phyloP scores from a whole-genome alignment of 352 stramenopile genomes.

The Pythium folliculosum region DNA sequence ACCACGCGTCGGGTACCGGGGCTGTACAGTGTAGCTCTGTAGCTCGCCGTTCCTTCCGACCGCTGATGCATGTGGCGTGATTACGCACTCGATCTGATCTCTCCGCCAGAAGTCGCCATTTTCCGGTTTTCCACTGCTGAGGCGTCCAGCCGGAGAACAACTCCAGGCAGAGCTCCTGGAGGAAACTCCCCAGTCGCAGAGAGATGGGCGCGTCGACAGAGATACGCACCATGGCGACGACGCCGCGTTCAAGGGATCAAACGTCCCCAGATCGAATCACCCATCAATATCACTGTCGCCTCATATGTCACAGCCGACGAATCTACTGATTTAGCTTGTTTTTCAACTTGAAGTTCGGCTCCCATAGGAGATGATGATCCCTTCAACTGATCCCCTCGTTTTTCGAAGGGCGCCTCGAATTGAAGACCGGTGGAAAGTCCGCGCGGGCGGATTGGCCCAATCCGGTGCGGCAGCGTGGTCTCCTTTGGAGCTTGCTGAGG shows the following conservation, averaged over 20 bases:
- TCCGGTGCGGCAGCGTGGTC: not conserved
- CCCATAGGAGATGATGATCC: not conserved
- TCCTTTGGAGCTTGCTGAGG: not conserved
- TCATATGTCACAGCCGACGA: not conserved
- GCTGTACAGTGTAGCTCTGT: too few species aligned
- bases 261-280: not conserved
- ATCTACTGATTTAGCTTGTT: not conserved
- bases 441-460: not conserved
- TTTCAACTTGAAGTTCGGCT: not conserved
- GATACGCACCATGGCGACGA: not conserved
- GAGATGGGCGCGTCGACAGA: not conserved
- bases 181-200: not conserved
- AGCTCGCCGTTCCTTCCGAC: too few species aligned
- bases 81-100: not conserved
- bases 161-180: too few species aligned
- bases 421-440: not conserved
- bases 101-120: not conserved
- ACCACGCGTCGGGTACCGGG: too few species aligned
- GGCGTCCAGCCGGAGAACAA: not conserved
- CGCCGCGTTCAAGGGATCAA: not conserved
- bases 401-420: not conserved
- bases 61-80: not conserved
- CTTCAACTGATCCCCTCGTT: not conserved
- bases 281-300: not conserved
- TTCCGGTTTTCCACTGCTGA: not conserved